Evolutionary conservation across 192 early-diverging fungal genomes (phyloP), one percentile per base, ranked within the genome.

Genomic region (Spizellomyces sp.): DNA sequence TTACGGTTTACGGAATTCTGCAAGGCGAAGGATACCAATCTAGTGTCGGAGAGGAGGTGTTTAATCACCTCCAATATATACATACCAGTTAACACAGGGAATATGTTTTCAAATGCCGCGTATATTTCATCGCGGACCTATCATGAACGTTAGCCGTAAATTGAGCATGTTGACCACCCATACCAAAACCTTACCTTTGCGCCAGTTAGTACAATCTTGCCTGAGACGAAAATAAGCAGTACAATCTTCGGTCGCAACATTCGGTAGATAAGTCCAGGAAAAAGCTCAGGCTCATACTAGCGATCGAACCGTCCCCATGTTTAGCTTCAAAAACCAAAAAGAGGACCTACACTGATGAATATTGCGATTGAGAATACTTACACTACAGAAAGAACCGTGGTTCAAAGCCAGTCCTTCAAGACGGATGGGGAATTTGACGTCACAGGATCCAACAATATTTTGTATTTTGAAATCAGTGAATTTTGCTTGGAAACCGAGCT

Each of bases 401-500:
- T 92, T 86, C 75, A 91, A 93, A 67, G 95, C 94, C 74, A 99
- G 81, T 43, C 98, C 98, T 76, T 99, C 98, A 56, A 99, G 82
- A 45, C 98, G 93, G 76, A 99, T 98, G 41, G 98, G 98, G 77
- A 99, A 99, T 84, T 98, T 98, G 79, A 99, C 98, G 81, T 99
- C 98, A 80, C 95, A 97, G 22, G 90, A 93, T 56, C 98, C 98
- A 57, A 99, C 98, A 81, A 99, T 99, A 83, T 99, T 99, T 77
- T 99, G 98, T 70, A 99, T 97, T 84, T 98, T 99, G 78, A 99
- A 99, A 77, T 98, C 96, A 15, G 92, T 93, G 66, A 99, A 99
- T 82, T 96, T 97, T 70, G 98, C 96, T 47, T 86, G 87, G 77
- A 99, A 99, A 6, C 98, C 98, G 50, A 98, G 88, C 80, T 98